phyloP scores from a whole-genome alignment of 148 eudicot genomes.

The Diospyros lotus region DNA sequence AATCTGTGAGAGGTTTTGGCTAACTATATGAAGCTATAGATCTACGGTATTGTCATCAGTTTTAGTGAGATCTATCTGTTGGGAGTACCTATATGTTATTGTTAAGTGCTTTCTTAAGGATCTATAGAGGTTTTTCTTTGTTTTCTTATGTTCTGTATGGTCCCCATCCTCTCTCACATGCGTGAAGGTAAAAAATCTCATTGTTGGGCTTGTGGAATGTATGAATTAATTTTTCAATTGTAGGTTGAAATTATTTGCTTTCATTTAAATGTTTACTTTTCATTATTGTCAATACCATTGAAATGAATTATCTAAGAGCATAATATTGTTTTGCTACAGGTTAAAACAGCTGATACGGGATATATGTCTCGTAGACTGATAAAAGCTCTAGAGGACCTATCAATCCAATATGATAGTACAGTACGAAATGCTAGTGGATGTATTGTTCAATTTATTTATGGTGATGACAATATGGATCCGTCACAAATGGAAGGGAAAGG shows the following conservation, averaged over 20 bases:
- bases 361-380: constrained; percentile 97
- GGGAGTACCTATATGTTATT: too few species aligned
- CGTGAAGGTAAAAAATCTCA: too few species aligned
- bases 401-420: constrained; percentile 79
- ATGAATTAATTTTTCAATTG: too few species aligned
- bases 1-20: too few species aligned
- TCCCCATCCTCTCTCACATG: too few species aligned
- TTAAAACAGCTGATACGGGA: constrained; percentile 99
- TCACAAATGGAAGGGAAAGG: constrained; percentile 91
- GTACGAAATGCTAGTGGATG: constrained; percentile 82
- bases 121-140: too few species aligned
- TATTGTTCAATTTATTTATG: constrained; percentile 81
- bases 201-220: too few species aligned
- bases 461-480: constrained; percentile 98
- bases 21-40: too few species aligned
- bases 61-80: too few species aligned
- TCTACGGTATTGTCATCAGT: too few species aligned
- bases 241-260: background rate
- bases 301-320: constrained; percentile 1
- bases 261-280: background rate
- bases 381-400: constrained; percentile 86
- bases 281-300: background rate
- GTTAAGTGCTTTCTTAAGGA: too few species aligned
- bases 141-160: too few species aligned
- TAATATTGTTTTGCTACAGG: constrained; percentile 45